phyloP scores from a whole-genome alignment of 345 rosid genomes.

The Chamaenerion angustifolium region DNA sequence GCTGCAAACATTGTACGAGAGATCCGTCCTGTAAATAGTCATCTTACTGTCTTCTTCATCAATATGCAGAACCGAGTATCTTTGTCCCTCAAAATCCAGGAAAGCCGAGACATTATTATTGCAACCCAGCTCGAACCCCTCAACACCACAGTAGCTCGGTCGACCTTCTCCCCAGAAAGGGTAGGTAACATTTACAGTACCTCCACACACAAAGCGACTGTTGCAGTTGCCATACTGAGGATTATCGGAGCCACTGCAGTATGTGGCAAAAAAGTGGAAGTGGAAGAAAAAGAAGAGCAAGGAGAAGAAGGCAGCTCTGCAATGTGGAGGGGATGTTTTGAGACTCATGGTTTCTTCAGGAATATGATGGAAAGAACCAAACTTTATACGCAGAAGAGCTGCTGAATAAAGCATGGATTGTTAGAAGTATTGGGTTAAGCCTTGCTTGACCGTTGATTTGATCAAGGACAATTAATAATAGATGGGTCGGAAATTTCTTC shows the following conservation, averaged over 20 bases:
- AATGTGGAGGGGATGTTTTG: background rate
- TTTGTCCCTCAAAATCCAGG: background rate
- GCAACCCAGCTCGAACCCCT: conserved; percentile 22
- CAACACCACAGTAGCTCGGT: conserved; percentile 20
- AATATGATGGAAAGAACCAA: background rate
- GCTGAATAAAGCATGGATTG: no score
- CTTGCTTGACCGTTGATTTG: no score
- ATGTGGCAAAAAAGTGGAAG: conserved; percentile 7
- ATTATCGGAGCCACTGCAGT: conserved; percentile 10
- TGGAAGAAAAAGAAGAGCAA: conserved; percentile 11
- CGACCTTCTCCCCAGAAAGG: conserved; percentile 40
- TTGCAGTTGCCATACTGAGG: conserved; percentile 17
- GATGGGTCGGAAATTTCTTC: no score
- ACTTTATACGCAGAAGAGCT: no score
- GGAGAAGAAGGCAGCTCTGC: background rate
- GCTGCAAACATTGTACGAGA: conserved; percentile 10
- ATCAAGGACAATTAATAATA: no score
- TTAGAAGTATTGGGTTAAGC: no score
- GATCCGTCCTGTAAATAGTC: conserved; percentile 11
- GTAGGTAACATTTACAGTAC: conserved; percentile 9
- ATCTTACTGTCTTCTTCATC: background rate
- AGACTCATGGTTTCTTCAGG: background rate
- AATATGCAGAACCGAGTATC: conserved; percentile 3
- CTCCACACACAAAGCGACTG: conserved; percentile 19
- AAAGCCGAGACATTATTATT: background rate